Evolutionary conservation across 768 basidiomycete genomes (phyloP).

Genomic region (Lyophyllum semitale): DNA sequence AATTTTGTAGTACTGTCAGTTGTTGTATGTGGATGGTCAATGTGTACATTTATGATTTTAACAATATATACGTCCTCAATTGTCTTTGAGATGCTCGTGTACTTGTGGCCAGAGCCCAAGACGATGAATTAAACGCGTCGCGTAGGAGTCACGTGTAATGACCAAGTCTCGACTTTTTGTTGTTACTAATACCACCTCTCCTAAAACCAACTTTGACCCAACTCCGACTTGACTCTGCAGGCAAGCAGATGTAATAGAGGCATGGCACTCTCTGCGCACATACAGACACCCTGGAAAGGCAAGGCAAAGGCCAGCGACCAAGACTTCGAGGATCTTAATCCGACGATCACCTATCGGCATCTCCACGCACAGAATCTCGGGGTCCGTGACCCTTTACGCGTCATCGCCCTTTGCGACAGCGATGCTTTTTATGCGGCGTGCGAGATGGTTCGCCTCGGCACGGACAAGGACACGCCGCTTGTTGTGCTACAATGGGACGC

Average conservation of each 20-base stretch:
- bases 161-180: too few relatives aligned
- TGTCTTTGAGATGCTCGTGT: too few relatives aligned
- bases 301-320: conserved; percentile 48
- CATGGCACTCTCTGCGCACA: conserved; percentile 3
- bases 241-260: neutral
- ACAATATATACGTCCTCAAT: conserved; percentile 1
- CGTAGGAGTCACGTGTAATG: too few relatives aligned
- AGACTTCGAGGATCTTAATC: conserved; percentile 63
- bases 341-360: conserved; percentile 79
- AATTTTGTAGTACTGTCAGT: neutral
- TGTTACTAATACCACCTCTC: too few relatives aligned
- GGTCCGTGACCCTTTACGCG: conserved; percentile 75
- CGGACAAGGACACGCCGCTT: conserved; percentile 62
- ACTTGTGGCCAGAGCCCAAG: too few relatives aligned
- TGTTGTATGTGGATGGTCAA: neutral
- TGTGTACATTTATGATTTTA: neutral
- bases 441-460: conserved; percentile 79
- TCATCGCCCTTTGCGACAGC: conserved; percentile 88
- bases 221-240: neutral
- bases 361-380: conserved; percentile 68
- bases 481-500: conserved; percentile 89
- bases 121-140: too few relatives aligned
- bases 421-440: conserved; percentile 87
- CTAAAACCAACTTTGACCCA: too few relatives aligned
- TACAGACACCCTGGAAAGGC: conserved; percentile 46